Evolutionary conservation across 208 protist genomes (phyloP).

Genomic region (Angomonas ambiguus): DNA sequence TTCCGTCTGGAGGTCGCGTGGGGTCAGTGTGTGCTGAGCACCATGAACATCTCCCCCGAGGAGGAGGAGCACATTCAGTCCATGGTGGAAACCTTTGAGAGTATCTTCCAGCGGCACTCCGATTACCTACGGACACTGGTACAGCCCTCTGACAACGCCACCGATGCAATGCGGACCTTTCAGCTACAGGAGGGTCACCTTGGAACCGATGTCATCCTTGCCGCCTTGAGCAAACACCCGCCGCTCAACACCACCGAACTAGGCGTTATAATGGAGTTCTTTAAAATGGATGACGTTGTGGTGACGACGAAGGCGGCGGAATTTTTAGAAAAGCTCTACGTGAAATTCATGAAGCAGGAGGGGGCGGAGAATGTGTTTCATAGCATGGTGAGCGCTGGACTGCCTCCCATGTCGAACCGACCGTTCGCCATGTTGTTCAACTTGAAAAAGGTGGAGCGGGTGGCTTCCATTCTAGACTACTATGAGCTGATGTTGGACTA

Average conservation of each 20-base stretch:
- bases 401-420: constrained; percentile 59
- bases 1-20: constrained; percentile 50
- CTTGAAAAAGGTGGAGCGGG: constrained; percentile 24
- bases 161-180: constrained; percentile 33
- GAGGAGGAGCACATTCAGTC: constrained; percentile 66
- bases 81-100: constrained; percentile 68
- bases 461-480: constrained; percentile 62
- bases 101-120: constrained; percentile 47
- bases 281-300: constrained; percentile 30
- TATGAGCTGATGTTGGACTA: constrained; percentile 88
- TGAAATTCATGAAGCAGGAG: constrained; percentile 70
- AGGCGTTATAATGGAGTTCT: constrained; percentile 37
- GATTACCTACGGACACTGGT: constrained; percentile 52
- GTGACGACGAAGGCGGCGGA: constrained; percentile 37
- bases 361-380: constrained; percentile 57
- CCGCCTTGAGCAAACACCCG: constrained; percentile 55
- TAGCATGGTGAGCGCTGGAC: constrained; percentile 42
- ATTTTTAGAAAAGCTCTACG: constrained; percentile 58
- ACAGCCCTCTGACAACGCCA: constrained; percentile 25
- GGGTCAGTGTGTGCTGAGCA: constrained; percentile 48
- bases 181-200: constrained; percentile 25
- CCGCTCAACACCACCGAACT: constrained; percentile 27
- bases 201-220: constrained; percentile 40
- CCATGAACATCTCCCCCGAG: constrained; percentile 39
- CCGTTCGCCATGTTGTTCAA: constrained; percentile 89